Evolutionary conservation across 306 rosid genomes (phyloP), one percentile per base, ranked within the genome.

Genomic region (Hippophae tibetana): DNA sequence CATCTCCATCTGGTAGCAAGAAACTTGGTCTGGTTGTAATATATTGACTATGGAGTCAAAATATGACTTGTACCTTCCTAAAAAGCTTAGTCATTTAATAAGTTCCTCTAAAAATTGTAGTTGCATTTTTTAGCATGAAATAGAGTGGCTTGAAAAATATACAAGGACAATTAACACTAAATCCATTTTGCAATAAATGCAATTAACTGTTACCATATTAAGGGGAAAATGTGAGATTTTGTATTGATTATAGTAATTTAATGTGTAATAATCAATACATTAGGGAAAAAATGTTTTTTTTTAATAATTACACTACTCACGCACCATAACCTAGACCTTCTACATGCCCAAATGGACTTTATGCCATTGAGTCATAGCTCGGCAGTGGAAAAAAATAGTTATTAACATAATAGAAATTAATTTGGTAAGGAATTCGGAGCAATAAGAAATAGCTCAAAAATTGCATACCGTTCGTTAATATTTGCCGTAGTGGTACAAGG

Each of bases 161-260:
- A 52, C 72, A 46, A 12, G 43, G 63, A 12, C 25, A 62, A 40
- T 41, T 52, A 60, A 57, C 43, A 11, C 13, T 53, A 57, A 58
- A 73, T 73, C 47, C 58, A 31, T 14, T 73, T 44, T 52, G 56
- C 56, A 47, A 13, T 51, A 5, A 69, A 45, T 62, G 65, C 44
- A 54, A 53, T 54, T 45, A 60, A 52, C 12, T 18, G 43, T 13
- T 56, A 49, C 26, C 18, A 18, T 49, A 31, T 42, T 43, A 50
- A 26, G 9, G 13, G 50, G n/a, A 48, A 54, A 60, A 43, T 31
- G 49, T 64, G 27, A 66, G 62, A 60, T 71, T n/a, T 38, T 12
- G 10, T 31, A 67, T 66, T 60, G 38, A 72, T 45, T 48, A 59
- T n/a, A 45, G 56, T 61, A 23, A 43, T 49, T 60, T 11, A 56